These are phyloP conservation scores for Naematelia aurantialba DNA, from an alignment of 768 basidiomycete species.

Conservation along the genomic window DNA sequence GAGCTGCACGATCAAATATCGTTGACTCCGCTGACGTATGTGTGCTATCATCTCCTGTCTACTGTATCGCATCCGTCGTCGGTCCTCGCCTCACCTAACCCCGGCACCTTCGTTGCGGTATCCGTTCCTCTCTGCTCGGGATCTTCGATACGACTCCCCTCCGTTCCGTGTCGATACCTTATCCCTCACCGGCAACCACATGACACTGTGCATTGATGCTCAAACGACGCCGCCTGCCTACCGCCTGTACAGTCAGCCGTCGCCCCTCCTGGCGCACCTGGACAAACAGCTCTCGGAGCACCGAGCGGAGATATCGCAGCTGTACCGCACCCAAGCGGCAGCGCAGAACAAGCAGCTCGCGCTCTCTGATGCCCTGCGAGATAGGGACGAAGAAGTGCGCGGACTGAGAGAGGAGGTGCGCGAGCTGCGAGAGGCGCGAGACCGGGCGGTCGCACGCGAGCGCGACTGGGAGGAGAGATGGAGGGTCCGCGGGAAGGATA, in stretches of 20 bases:
- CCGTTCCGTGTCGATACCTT: too few relatives aligned
- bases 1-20: too few relatives aligned
- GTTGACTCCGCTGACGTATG: not conserved
- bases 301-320: slow-evolving; percentile 84
- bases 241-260: slow-evolving; percentile 58
- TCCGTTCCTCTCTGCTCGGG: too few relatives aligned
- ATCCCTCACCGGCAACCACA: too few relatives aligned
- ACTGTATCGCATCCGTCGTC: too few relatives aligned
- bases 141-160: too few relatives aligned
- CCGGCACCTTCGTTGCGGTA: too few relatives aligned
- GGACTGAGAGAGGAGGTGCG: slow-evolving; percentile 75
- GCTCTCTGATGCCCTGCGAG: slow-evolving; percentile 91
- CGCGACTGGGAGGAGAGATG: slow-evolving; percentile 63
- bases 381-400: slow-evolving; percentile 82
- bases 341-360: slow-evolving; percentile 91
- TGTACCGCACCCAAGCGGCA: slow-evolving; percentile 79
- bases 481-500: slow-evolving; percentile 75
- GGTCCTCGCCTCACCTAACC: too few relatives aligned
- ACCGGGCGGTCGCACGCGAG: slow-evolving; percentile 66
- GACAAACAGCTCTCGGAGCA: slow-evolving; percentile 90
- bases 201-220: too few relatives aligned
- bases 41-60: not conserved
- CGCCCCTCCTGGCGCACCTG: slow-evolving; percentile 83
- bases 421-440: slow-evolving; percentile 71
- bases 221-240: too few relatives aligned